Conservation (phyloP, 2,329 filamentous ascomycete species). For the Leptographium lundbergii region DNA sequence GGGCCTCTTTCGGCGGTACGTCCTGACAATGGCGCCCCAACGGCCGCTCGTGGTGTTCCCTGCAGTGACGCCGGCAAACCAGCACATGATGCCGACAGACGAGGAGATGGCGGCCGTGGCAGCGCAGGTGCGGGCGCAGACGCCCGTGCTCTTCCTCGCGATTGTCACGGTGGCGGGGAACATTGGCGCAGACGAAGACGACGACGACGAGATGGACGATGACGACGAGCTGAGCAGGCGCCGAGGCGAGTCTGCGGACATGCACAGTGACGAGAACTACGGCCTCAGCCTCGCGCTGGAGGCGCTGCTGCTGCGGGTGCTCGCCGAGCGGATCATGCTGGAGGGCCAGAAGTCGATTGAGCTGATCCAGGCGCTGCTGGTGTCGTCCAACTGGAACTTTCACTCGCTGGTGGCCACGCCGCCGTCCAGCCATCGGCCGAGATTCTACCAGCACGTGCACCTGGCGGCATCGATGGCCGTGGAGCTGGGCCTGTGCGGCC, state of each 20-base stretch:
- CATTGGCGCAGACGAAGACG: not conserved
- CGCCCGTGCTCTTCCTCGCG: conserved; percentile 7
- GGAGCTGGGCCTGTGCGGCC: not conserved
- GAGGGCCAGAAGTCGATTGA: conserved; percentile 6
- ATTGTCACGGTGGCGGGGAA: conserved; percentile 5
- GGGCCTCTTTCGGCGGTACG: conserved; percentile 5
- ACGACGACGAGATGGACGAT: not conserved
- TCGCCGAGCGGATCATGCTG: conserved; percentile 7
- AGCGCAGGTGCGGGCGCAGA: not conserved
- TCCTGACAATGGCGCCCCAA: conserved; percentile 8
- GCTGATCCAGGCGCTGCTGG: conserved; percentile 10
- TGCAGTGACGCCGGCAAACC: not conserved
- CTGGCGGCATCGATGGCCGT: not conserved
- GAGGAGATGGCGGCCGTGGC: not conserved
- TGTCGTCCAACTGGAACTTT: conserved; percentile 9
- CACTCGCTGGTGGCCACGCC: not conserved
- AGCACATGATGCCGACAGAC: not conserved
- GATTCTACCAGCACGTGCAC: not conserved
- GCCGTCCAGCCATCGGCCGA: not conserved
- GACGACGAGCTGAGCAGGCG: not conserved
- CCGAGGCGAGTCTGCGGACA: not conserved
- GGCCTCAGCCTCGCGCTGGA: conserved; percentile 1
- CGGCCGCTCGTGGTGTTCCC: conserved; percentile 10
- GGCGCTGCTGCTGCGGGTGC: conserved; percentile 2
- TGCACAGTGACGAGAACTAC: not conserved